Percentiles rank a stretch among this genome's conserved stretches.
Conservation (phyloP, 352 stramenopile genomes). For the Elongisporangium undulatum region DNA sequence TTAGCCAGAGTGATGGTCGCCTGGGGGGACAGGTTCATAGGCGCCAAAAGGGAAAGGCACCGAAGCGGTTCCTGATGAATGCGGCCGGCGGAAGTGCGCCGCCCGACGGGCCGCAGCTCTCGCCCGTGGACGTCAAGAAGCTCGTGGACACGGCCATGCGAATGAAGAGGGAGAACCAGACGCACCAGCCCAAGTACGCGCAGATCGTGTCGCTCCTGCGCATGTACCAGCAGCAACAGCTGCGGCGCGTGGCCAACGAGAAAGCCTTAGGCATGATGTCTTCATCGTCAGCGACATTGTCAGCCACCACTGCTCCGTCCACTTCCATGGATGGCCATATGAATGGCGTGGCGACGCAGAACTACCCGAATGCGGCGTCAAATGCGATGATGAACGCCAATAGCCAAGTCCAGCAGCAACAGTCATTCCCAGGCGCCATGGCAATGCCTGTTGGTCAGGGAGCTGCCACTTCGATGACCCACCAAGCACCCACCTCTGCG, state of each 20-base stretch:
- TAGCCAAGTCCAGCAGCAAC: slow-evolving; percentile 24
- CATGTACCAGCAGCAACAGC: slow-evolving; percentile 64
- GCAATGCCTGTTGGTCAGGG: not conserved
- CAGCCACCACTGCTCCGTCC: not conserved
- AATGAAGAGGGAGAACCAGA: slow-evolving; percentile 77
- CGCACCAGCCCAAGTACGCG: slow-evolving; percentile 77
- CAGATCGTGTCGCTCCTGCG: slow-evolving; percentile 77
- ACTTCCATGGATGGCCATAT: not conserved
- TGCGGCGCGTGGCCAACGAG: slow-evolving; percentile 5
- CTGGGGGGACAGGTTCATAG: not conserved
- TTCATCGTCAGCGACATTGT: not conserved
- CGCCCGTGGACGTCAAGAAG: slow-evolving; percentile 69
- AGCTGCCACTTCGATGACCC: not conserved
- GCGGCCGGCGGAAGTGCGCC: slow-evolving; percentile 8
- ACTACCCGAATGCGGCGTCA: not conserved
- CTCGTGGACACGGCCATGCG: slow-evolving; percentile 81
- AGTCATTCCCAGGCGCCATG: not conserved
- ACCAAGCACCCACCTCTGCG: slow-evolving; percentile 16
- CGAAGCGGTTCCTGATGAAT: not conserved
- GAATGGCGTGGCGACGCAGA: not conserved
- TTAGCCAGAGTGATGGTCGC: not conserved
- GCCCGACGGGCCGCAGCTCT: slow-evolving; percentile 29
- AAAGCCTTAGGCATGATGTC: not conserved
- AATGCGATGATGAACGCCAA: slow-evolving; percentile 1
- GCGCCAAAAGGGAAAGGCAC: not conserved